phyloP scores from a whole-genome alignment of 2,329 filamentous ascomycete species.

The Penicillium sp. region DNA sequence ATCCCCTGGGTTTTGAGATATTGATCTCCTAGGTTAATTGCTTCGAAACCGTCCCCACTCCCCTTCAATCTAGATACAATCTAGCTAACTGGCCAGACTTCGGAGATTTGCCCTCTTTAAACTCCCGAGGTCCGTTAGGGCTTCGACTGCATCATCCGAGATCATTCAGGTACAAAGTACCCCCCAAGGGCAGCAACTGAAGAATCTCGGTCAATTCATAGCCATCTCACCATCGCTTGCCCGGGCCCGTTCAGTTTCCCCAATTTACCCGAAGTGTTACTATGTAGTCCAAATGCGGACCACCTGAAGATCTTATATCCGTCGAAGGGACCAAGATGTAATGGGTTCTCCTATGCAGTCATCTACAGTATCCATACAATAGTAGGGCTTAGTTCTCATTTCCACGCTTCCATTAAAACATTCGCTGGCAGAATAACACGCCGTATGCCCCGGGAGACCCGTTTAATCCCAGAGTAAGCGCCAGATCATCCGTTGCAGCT shows the following conservation, averaged over 20 bases:
- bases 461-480: slow-evolving; percentile 2
- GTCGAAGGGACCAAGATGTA: too few species aligned
- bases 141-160: slow-evolving; percentile 6
- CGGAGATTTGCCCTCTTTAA: slow-evolving; percentile 7
- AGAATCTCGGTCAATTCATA: not conserved
- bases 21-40: not conserved
- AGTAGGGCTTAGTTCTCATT: not conserved
- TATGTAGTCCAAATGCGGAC: not conserved
- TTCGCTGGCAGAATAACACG: not conserved
- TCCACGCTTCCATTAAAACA: slow-evolving; percentile 5
- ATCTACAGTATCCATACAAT: too few species aligned
- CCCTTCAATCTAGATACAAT: too few species aligned
- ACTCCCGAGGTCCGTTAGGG: slow-evolving; percentile 7
- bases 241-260: not conserved
- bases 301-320: too few species aligned
- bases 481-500: slow-evolving; percentile 9
- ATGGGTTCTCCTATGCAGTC: too few species aligned
- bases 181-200: not conserved
- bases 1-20: not conserved
- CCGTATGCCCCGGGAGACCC: not conserved
- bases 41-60: not conserved
- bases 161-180: not conserved
- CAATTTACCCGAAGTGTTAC: not conserved
- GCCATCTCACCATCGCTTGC: too few species aligned
- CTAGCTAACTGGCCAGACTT: not conserved